Conservation (phyloP, 2,329 filamentous ascomycete genomes). For the Verticillium zaregamsianum region DNA sequence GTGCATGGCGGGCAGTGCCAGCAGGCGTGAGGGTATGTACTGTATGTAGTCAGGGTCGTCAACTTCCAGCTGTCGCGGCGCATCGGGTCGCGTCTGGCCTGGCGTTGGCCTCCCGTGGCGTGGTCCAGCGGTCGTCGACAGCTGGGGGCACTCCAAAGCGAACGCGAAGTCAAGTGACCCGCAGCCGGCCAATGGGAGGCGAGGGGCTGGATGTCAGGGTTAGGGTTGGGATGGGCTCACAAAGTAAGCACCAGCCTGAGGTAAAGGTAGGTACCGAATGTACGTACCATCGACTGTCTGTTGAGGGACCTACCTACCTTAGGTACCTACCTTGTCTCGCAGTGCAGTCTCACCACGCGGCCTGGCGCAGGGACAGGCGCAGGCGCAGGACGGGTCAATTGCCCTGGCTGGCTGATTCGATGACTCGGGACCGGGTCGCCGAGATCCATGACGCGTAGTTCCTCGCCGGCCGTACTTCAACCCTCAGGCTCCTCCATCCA, state of each 20-base stretch:
- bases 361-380: too few species aligned
- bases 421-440: neutral
- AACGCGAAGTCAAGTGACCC: slow-evolving; percentile 13
- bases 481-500: neutral
- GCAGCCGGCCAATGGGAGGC: neutral
- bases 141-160: neutral
- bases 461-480: neutral
- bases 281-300: too few species aligned
- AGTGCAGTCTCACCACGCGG: too few species aligned
- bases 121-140: neutral
- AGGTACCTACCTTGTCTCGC: too few species aligned
- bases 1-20: slow-evolving; percentile 20
- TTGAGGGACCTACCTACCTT: too few species aligned
- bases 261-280: too few species aligned
- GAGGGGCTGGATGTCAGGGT: too few species aligned
- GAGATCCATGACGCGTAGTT: neutral
- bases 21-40: neutral
- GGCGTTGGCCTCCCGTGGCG: neutral
- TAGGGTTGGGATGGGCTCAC: too few species aligned
- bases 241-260: too few species aligned
- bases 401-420: neutral
- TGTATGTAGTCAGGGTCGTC: neutral
- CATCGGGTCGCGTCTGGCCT: neutral
- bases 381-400: too few species aligned
- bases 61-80: neutral